Evolutionary conservation across 345 rosid genomes (phyloP).

Genomic region (Arabis hirsuta): DNA sequence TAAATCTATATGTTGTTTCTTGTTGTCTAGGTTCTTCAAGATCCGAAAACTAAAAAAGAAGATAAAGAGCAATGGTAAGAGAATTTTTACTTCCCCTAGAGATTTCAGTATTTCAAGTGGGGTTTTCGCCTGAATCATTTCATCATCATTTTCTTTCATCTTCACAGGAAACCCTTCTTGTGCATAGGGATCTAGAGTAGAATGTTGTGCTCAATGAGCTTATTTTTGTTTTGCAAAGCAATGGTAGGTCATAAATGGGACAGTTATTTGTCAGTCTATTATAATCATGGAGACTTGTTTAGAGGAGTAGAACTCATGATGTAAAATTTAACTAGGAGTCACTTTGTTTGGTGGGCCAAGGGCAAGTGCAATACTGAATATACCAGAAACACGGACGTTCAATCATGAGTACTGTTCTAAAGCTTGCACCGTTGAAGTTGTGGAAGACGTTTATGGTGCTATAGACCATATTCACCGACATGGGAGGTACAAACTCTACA

Average conservation of each 20-base stretch:
- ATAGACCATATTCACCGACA: conserved; percentile 84
- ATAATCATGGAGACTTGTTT: background rate
- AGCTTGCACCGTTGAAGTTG: conserved; percentile 92
- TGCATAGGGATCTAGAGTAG: conserved; percentile 80
- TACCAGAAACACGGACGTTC: conserved; percentile 65
- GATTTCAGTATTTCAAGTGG: conserved; percentile 22
- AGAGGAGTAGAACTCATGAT: background rate
- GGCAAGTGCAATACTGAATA: conserved; percentile 60
- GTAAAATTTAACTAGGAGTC: conserved; percentile 58
- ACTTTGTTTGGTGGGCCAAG: conserved; percentile 79
- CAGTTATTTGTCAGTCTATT: background rate
- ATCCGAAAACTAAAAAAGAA: too few species aligned
- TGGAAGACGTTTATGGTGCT: conserved; percentile 80
- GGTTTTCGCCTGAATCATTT: background rate
- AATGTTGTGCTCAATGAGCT: conserved; percentile 59
- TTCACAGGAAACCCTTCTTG: conserved; percentile 91
- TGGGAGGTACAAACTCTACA: conserved; percentile 67
- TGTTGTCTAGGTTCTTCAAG: too few species aligned
- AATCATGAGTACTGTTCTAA: conserved; percentile 83
- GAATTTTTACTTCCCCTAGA: background rate
- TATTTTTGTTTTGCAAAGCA: conserved; percentile 59
- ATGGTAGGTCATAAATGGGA: conserved; percentile 54
- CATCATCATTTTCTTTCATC: conserved; percentile 20
- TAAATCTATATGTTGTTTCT: too few species aligned
- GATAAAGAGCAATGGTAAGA: conserved; percentile 96